Evolutionary conservation across 371 early-diverging fungal genomes (phyloP).

Genomic region (Mortierella sp.): DNA sequence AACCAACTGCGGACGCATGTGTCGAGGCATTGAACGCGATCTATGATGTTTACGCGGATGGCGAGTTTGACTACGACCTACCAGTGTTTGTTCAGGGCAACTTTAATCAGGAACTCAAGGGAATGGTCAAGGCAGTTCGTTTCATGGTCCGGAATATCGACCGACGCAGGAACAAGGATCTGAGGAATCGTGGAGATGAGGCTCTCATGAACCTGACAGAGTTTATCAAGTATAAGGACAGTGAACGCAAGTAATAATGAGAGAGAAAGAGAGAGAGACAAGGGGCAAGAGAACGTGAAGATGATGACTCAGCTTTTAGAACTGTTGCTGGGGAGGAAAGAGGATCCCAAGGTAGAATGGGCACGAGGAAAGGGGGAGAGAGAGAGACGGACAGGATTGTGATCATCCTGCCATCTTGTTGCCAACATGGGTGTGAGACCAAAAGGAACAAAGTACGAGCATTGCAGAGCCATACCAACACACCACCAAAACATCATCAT

Average conservation of each 20-base stretch:
- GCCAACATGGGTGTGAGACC: no score
- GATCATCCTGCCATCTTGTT: no score
- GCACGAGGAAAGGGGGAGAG: no score
- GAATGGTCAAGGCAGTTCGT: slow-evolving; percentile 58
- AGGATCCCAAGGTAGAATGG: no score
- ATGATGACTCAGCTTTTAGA: neutral
- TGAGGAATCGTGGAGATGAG: no score
- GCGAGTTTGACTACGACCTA: slow-evolving; percentile 83
- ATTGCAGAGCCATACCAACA: no score
- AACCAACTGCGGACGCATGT: slow-evolving; percentile 59
- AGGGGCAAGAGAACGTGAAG: neutral
- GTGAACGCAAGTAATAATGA: neutral
- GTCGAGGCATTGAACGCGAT: slow-evolving; percentile 86
- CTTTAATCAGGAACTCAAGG: slow-evolving; percentile 68
- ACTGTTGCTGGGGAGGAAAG: neutral
- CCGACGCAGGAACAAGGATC: slow-evolving; percentile 70
- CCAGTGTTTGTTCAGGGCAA: slow-evolving; percentile 83
- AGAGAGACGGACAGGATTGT: no score
- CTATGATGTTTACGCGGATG: slow-evolving; percentile 90
- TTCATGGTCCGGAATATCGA: slow-evolving; percentile 54
- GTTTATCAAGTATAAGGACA: slow-evolving; percentile 61
- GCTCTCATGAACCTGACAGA: slow-evolving; percentile 81
- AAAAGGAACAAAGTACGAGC: no score
- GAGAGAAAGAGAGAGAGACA: neutral
- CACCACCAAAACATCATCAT: no score